A percentile compares a stretch with the other conserved stretches of the same genome.
These are phyloP conservation scores for Deinandra increscens DNA, from an alignment of 129 eudicot genomes.

Conservation along the genomic window DNA sequence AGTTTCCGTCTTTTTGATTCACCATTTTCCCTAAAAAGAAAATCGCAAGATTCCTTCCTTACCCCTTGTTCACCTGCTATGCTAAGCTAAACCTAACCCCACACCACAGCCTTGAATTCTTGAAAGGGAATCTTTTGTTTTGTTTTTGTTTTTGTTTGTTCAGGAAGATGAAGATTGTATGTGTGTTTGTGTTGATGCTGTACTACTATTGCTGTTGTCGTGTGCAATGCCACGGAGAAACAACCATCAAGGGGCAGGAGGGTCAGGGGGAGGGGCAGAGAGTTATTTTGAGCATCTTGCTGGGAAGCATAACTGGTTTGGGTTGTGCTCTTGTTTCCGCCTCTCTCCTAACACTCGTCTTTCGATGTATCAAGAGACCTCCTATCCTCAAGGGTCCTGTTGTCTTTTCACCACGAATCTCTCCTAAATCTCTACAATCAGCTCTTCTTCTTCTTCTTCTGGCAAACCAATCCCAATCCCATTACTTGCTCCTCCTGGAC, in stretches of 20 bases:
- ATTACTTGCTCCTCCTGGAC: slow-evolving; percentile 62
- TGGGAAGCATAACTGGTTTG: slow-evolving; percentile 60
- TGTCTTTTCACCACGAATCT: slow-evolving; percentile 73
- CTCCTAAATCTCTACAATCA: slow-evolving; percentile 51
- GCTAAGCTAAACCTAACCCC: too few species aligned
- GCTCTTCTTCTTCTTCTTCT: too few species aligned
- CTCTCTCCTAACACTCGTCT: slow-evolving; percentile 53
- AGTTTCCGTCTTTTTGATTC: slow-evolving; percentile 2
- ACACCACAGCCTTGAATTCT: too few species aligned
- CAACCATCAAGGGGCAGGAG: too few species aligned
- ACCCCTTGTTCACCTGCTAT: too few species aligned
- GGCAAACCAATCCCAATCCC: slow-evolving; percentile 31
- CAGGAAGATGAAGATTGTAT: too few species aligned
- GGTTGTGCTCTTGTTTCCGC: slow-evolving; percentile 47
- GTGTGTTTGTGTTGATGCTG: too few species aligned
- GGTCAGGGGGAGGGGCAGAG: too few species aligned
- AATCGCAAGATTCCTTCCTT: not conserved
- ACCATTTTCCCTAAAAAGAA: too few species aligned
- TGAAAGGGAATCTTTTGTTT: too few species aligned
- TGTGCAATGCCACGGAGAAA: slow-evolving; percentile 38
- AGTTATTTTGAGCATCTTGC: slow-evolving; percentile 48
- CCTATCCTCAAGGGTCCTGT: slow-evolving; percentile 84
- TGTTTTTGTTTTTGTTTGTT: too few species aligned
- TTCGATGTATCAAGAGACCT: slow-evolving; percentile 42
- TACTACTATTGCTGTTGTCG: too few species aligned